Percentiles rank a stretch among this genome's conserved stretches.
Evolutionary conservation across 805 yeast species (phyloP).

Genomic region (Suhomyces vadensis): DNA sequence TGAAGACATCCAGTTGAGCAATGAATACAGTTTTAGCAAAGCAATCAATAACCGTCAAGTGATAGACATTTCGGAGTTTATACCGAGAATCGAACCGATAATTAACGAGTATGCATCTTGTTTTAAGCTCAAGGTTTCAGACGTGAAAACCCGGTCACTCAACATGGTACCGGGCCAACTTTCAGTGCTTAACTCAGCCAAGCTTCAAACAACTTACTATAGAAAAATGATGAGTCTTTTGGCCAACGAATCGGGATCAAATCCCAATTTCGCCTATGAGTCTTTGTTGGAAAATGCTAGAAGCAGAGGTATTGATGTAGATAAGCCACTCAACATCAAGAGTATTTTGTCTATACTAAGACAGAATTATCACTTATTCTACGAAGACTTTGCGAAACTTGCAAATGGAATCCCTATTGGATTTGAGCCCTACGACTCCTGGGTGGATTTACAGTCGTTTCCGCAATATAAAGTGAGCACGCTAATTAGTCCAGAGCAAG

Average conservation of each 20-base stretch:
- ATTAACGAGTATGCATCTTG: conserved; percentile 14
- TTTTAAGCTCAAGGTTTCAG: conserved; percentile 30
- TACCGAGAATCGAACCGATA: conserved; percentile 17
- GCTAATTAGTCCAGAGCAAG: conserved; percentile 10
- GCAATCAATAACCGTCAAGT: conserved; percentile 19
- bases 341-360: conserved; percentile 40
- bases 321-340: conserved; percentile 47
- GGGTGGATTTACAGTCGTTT: conserved; percentile 11
- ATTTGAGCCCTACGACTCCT: conserved; percentile 40
- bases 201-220: conserved; percentile 64
- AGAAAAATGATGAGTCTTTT: conserved; percentile 47
- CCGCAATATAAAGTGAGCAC: conserved; percentile 9
- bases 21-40: conserved; percentile 15
- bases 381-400: conserved; percentile 45
- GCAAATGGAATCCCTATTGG: conserved; percentile 49
- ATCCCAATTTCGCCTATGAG: conserved; percentile 35
- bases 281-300: conserved; percentile 48
- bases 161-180: conserved; percentile 48
- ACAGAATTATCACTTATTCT: conserved; percentile 34
- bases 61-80: conserved; percentile 27
- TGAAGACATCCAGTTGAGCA: conserved; percentile 22
- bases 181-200: conserved; percentile 50
- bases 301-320: conserved; percentile 49
- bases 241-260: conserved; percentile 15
- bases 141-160: conserved; percentile 60